Conservation (phyloP, 202 grass and related monocot genomes). For the Schoenoplectus tabernaemontani region DNA sequence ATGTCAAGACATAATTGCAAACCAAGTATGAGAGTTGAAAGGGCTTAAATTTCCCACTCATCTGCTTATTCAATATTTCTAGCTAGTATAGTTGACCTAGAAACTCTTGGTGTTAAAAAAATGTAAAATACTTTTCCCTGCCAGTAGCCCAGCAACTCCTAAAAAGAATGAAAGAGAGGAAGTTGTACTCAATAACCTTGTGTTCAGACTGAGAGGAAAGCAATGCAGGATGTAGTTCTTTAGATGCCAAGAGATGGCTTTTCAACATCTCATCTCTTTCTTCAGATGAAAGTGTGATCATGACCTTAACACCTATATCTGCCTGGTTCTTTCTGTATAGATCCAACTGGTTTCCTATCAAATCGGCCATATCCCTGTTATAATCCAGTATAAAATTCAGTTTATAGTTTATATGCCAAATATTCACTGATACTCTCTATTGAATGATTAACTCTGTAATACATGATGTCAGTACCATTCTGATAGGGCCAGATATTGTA, state of each 20-base stretch:
- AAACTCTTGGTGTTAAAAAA: neutral
- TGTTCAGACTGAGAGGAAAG: conserved; percentile 91
- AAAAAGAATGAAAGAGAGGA: neutral
- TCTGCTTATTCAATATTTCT: neutral
- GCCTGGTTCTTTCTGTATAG: conserved; percentile 82
- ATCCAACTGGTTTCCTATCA: conserved; percentile 77
- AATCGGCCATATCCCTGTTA: conserved; percentile 83
- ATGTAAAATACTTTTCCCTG: neutral
- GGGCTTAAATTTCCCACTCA: neutral
- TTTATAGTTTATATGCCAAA: neutral
- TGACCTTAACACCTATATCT: conserved; percentile 71
- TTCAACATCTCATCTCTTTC: conserved; percentile 96
- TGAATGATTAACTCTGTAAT: neutral
- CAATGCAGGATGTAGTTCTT: conserved; percentile 89
- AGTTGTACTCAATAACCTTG: conserved; percentile 38
- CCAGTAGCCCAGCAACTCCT: neutral
- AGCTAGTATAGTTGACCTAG: neutral
- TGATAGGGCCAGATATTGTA: neutral
- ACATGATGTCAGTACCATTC: neutral
- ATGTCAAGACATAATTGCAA: neutral
- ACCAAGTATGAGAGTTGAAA: neutral
- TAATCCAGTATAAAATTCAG: neutral
- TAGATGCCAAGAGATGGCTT: conserved; percentile 71
- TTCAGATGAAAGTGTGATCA: conserved; percentile 84
- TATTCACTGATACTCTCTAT: neutral